Conservation (phyloP, 2,329 filamentous ascomycete genomes). For the Fusarium tuaranense region DNA sequence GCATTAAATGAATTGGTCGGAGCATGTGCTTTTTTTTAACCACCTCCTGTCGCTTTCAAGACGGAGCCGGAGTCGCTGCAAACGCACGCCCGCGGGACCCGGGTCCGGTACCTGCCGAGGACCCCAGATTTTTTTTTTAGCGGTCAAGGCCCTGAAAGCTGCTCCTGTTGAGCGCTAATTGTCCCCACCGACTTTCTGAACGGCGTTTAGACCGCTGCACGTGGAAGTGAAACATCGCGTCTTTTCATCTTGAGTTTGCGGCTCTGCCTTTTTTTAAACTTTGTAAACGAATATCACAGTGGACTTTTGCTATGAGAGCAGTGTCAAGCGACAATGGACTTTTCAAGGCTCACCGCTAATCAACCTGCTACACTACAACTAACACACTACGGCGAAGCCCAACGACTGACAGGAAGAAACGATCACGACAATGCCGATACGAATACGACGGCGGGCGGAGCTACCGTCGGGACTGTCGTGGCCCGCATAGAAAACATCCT, state of each 20-base stretch:
- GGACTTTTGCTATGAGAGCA: background rate
- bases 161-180: background rate
- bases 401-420: slow-evolving; percentile 3
- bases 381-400: background rate
- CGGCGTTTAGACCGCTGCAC: background rate
- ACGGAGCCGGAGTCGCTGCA: slow-evolving; percentile 22
- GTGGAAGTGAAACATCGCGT: slow-evolving; percentile 4
- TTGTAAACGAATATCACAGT: background rate
- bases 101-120: slow-evolving; percentile 25
- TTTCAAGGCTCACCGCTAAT: background rate
- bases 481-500: slow-evolving; percentile 53
- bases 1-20: slow-evolving; percentile 5
- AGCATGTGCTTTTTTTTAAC: slow-evolving; percentile 30
- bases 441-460: slow-evolving; percentile 34
- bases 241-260: slow-evolving; percentile 1
- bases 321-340: slow-evolving; percentile 6
- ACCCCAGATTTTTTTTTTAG: slow-evolving; percentile 31
- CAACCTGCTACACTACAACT: slow-evolving; percentile 23
- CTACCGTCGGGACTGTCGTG: slow-evolving; percentile 43
- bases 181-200: background rate
- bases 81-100: slow-evolving; percentile 15
- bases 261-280: slow-evolving; percentile 10
- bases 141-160: slow-evolving; percentile 38
- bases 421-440: slow-evolving; percentile 28
- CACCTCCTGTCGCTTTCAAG: background rate